A percentile compares a stretch with the other conserved stretches of the same genome.
Evolutionary conservation across 768 basidiomycete genomes (phyloP).

Genomic region (Suillus americanus): DNA sequence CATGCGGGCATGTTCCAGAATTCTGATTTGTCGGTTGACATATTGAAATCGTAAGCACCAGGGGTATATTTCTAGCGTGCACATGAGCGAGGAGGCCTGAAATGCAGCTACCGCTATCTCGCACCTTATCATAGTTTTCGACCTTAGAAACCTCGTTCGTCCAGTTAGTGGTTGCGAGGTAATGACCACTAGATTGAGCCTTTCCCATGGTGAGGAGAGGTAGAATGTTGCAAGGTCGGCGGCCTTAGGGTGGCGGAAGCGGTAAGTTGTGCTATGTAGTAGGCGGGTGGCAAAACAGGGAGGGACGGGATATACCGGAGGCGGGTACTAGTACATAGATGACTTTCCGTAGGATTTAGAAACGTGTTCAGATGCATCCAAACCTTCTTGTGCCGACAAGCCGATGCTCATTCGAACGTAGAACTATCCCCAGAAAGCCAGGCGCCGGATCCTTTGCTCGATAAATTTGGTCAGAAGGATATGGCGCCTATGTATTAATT

Average conservation of each 20-base stretch:
- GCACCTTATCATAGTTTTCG: background rate
- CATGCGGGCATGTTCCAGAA: background rate
- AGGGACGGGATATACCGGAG: no score
- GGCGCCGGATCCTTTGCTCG: no score
- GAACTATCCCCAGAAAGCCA: no score
- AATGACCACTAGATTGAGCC: slow-evolving; percentile 12
- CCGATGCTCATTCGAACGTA: no score
- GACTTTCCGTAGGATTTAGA: no score
- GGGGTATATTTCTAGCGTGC: no score
- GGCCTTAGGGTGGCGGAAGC: slow-evolving; percentile 14
- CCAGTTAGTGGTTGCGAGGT: background rate
- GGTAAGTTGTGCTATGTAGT: slow-evolving; percentile 19
- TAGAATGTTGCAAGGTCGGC: slow-evolving; percentile 31
- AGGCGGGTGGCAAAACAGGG: no score
- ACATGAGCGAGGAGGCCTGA: background rate
- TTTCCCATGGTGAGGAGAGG: slow-evolving; percentile 16
- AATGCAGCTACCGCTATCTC: background rate
- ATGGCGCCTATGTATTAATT: no score
- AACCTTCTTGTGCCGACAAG: no score
- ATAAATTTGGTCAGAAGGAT: no score
- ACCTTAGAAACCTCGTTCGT: background rate
- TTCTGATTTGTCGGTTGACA: background rate
- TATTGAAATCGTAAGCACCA: background rate
- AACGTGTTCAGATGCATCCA: no score
- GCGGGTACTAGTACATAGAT: no score